Conservation (phyloP, 1,284 basidiomycete genomes). For the Leccinum solheimii region DNA sequence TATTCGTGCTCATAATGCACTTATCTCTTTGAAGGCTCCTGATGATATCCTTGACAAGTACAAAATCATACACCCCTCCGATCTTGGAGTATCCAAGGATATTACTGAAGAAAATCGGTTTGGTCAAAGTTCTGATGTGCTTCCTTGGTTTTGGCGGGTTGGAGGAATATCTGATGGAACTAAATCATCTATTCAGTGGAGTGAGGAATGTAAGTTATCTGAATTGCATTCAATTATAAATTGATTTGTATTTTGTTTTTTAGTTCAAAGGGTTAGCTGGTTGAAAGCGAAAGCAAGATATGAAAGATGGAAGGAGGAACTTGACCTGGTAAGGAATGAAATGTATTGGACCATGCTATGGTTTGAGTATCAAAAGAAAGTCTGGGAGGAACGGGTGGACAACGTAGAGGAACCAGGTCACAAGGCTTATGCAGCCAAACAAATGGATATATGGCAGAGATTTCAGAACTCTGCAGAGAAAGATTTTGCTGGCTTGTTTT, state of each 20-base stretch:
- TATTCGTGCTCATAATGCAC: background rate
- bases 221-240: background rate
- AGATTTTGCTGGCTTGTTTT: background rate
- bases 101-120: conserved; percentile 13
- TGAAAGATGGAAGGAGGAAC: conserved; percentile 9
- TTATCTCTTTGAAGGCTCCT: background rate
- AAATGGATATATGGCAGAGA: background rate
- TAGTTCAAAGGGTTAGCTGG: conserved; percentile 14
- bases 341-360: conserved; percentile 16
- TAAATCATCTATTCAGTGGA: background rate
- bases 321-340: conserved; percentile 15
- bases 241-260: background rate
- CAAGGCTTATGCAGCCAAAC: background rate
- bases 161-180: background rate
- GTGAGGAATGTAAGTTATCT: conserved; percentile 12
- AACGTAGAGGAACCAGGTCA: background rate
- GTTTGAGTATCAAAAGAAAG: conserved; percentile 8
- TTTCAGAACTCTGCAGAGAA: background rate
- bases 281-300: conserved; percentile 14
- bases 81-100: conserved; percentile 13
- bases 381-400: conserved; percentile 1
- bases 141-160: conserved; percentile 17
- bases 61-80: background rate
- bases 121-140: conserved; percentile 11
- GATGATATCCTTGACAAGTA: conserved; percentile 3